Evolutionary conservation across 2,329 filamentous ascomycete species (phyloP).

Genomic region (Phoma sp.): DNA sequence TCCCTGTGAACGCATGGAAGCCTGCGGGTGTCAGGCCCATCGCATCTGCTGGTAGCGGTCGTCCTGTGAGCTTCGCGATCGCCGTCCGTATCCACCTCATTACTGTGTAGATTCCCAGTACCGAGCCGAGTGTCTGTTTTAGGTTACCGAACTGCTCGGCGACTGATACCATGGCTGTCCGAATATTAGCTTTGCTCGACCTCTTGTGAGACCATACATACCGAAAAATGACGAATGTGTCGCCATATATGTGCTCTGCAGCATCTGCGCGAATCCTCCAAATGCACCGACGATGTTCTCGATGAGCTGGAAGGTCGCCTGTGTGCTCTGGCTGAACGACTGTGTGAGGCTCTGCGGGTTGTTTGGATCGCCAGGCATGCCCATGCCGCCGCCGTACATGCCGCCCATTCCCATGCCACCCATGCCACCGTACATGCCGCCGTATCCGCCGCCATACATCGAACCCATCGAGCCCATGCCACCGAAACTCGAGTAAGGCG

Average conservation of each 20-base stretch:
- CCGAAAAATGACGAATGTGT: conserved; percentile 98
- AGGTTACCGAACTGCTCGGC: conserved; percentile 96
- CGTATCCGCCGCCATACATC: conserved; percentile 49
- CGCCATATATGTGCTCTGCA: conserved; percentile 99
- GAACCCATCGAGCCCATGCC: conserved; percentile 4
- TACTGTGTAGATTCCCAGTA: conserved; percentile 93
- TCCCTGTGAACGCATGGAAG: conserved; percentile 88
- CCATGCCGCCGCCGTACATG: conserved; percentile 61
- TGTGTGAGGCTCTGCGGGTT: conserved; percentile 95
- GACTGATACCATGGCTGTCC: conserved; percentile 88
- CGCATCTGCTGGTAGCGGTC: conserved; percentile 86
- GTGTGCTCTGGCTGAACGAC: conserved; percentile 91
- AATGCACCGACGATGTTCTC: conserved; percentile 97
- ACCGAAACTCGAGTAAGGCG: conserved; percentile 24
- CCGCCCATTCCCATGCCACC: conserved; percentile 47
- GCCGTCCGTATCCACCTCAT: conserved; percentile 94
- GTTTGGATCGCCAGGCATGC: conserved; percentile 69
- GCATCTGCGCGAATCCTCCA: conserved; percentile 97
- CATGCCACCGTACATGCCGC: conserved; percentile 45
- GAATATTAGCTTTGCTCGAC: conserved; percentile 21
- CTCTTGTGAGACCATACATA: conserved; percentile 56
- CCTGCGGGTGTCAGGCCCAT: conserved; percentile 86
- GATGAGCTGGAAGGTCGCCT: conserved; percentile 97
- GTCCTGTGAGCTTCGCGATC: conserved; percentile 90
- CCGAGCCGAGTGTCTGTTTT: conserved; percentile 89